Percentiles rank a stretch among this genome's conserved stretches.
Conservation (phyloP, 306 rosid species). For the Cucurbita ficifolia region DNA sequence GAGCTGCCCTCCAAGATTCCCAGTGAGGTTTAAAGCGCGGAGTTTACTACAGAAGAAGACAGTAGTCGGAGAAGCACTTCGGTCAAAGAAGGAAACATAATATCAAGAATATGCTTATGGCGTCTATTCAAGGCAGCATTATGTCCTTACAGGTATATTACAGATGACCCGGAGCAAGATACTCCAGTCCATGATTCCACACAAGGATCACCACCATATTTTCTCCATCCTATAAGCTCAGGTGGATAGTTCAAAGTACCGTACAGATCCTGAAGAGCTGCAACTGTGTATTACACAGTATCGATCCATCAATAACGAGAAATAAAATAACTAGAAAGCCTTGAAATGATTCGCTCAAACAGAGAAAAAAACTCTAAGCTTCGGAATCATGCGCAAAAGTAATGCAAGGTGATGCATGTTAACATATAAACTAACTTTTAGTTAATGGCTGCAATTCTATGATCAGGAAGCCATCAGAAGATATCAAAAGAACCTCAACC, state of each 20-base stretch:
- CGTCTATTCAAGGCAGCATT: no score
- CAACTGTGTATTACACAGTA: conserved; percentile 25
- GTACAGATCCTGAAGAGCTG: conserved; percentile 53
- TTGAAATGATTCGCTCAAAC: not conserved
- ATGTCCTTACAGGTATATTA: conserved; percentile 51
- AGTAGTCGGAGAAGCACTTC: not conserved
- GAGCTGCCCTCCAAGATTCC: conserved; percentile 51
- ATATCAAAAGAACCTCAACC: not conserved
- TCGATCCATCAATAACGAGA: not conserved
- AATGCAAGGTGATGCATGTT: not conserved
- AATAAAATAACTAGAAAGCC: not conserved
- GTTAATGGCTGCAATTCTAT: not conserved
- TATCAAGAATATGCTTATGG: no score
- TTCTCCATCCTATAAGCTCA: conserved; percentile 52
- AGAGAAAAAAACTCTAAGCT: not conserved
- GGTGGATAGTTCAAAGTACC: conserved; percentile 39
- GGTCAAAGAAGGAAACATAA: no score
- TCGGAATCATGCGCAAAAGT: not conserved
- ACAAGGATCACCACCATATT: conserved; percentile 62
- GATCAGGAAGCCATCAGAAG: not conserved
- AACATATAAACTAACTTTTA: not conserved
- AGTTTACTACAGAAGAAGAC: conserved; percentile 35
- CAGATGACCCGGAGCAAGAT: conserved; percentile 59
- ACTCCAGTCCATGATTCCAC: conserved; percentile 81
- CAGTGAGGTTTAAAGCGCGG: conserved; percentile 62